Conservation (phyloP, 257 asterid genomes). For the Linderniella brevidens region DNA sequence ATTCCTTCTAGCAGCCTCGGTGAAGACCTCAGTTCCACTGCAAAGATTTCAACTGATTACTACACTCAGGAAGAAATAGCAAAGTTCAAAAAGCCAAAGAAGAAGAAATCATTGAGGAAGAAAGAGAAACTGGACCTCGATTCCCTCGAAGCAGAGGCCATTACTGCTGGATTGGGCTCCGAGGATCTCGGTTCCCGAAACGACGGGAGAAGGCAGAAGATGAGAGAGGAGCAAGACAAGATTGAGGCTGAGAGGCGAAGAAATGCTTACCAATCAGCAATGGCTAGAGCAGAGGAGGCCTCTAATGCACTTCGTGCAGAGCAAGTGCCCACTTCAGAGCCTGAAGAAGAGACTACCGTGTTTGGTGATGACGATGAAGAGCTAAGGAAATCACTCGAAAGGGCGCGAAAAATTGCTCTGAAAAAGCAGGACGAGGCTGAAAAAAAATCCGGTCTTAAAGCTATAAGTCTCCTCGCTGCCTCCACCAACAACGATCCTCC, state of each 20-base stretch:
- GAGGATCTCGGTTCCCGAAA: conserved; percentile 83
- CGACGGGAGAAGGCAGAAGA: conserved; percentile 46
- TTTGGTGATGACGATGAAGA: conserved; percentile 90
- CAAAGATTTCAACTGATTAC: conserved; percentile 58
- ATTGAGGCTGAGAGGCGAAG: conserved; percentile 63
- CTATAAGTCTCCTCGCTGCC: conserved; percentile 39
- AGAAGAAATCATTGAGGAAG: conserved; percentile 82
- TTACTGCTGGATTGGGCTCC: conserved; percentile 71
- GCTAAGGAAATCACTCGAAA: conserved; percentile 70
- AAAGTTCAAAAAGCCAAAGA: conserved; percentile 82
- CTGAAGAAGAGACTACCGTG: conserved; percentile 50
- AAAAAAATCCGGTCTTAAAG: conserved; percentile 30
- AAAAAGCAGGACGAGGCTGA: conserved; percentile 40
- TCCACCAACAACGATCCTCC: conserved; percentile 18
- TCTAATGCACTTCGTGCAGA: conserved; percentile 74
- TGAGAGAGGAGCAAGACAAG: conserved; percentile 67
- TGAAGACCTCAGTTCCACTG: conserved; percentile 51
- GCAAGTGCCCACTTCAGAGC: conserved; percentile 13
- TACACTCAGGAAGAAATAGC: conserved; percentile 80
- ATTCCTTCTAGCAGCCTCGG: conserved; percentile 24
- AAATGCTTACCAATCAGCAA: conserved; percentile 64
- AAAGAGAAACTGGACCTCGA: conserved; percentile 72
- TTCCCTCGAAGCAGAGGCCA: conserved; percentile 93
- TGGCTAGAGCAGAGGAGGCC: conserved; percentile 78
- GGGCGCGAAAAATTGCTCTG: conserved; percentile 75